Evolutionary conservation across 306 rosid species (phyloP).

Genomic region (Rosa multiflora): DNA sequence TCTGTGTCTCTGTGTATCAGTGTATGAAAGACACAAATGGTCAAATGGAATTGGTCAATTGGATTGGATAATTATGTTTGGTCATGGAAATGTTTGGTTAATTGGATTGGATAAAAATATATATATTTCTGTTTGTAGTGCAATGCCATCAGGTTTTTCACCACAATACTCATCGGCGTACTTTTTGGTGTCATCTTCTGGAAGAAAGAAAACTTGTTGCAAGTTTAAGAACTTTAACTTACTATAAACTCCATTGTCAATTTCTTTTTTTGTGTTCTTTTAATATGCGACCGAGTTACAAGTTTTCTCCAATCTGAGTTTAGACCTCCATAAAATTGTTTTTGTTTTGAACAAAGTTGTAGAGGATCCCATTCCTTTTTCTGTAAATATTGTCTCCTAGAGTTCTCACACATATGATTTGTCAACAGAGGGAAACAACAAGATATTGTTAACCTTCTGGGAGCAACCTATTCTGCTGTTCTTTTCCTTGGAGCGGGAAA

Average conservation of each 20-base stretch:
- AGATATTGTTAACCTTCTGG: constrained; percentile 42
- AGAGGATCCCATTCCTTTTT: neutral
- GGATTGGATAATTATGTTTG: too few species aligned
- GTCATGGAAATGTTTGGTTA: too few species aligned
- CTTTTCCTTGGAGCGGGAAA: constrained; percentile 55
- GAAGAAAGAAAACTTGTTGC: constrained; percentile 44
- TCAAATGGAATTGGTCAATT: too few species aligned
- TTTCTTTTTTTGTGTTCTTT: neutral
- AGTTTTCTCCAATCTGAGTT: neutral
- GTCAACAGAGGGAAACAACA: constrained; percentile 32
- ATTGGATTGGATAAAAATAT: too few species aligned
- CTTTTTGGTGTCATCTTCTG: constrained; percentile 60
- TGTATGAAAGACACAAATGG: too few species aligned
- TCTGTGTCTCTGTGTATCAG: too few species aligned
- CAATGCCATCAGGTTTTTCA: constrained; percentile 39
- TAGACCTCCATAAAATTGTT: too few species aligned
- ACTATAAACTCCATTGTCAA: neutral
- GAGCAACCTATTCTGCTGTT: constrained; percentile 56
- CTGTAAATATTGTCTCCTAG: neutral
- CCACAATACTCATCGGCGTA: constrained; percentile 36
- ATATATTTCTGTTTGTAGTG: neutral
- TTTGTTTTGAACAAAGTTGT: too few species aligned
- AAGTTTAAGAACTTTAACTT: constrained; percentile 11
- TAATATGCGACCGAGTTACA: neutral
- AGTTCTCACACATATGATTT: neutral